Base-by-base conservation (phyloP, 2,329 filamentous ascomycete genomes). In the Geosmithia flava region DNA sequence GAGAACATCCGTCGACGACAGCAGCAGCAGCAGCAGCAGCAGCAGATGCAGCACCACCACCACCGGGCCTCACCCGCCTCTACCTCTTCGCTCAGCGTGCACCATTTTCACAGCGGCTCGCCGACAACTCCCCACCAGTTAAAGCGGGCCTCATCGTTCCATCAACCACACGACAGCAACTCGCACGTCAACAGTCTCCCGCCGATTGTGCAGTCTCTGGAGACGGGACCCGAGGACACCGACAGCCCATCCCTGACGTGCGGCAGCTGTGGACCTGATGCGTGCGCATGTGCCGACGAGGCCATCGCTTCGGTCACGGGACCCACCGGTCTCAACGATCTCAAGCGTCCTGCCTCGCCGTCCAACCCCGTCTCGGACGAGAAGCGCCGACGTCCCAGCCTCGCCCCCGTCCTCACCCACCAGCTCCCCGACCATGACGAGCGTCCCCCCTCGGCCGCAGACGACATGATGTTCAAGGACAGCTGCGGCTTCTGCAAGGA, bases 401-500 rank as follows among this genome's bases (percentile, higher is more conserved):
- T 47, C n/a, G 2, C 30, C 7, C 23, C 46, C 10, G 40, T 17
- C 8, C 3, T 29, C 16, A 19, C 33, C 20, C n/a, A 8, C 5
- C 15, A 15, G 7, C 29, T 10, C 29, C 15, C 29, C 29, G 19
- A 43, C 33, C 46, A 47, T 3, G 46, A 48, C 17, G 30, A 47
- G 10, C 45, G 41, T 7, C 46, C 46, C 10, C 37, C 47, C 10
- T 58, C 67, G 2, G 50, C 61, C 41, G 60, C 59, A 7, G 47
- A 45, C 37, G 20, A 15, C 20, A 39, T 48, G 42, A 20, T 13
- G 7, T 70, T 75, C 5, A 75, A 78, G 52, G 86, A 91, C 56
- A 76, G 78, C 19, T 93, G 87, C 61, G 87, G 87, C 7, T 93
- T 93, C 66, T 93, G 87, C 64, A 79, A 83, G 52, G 85, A 90